Evolutionary conservation across 1,284 basidiomycete species (phyloP).

Genomic region (Moesziomyces globuligerus): DNA sequence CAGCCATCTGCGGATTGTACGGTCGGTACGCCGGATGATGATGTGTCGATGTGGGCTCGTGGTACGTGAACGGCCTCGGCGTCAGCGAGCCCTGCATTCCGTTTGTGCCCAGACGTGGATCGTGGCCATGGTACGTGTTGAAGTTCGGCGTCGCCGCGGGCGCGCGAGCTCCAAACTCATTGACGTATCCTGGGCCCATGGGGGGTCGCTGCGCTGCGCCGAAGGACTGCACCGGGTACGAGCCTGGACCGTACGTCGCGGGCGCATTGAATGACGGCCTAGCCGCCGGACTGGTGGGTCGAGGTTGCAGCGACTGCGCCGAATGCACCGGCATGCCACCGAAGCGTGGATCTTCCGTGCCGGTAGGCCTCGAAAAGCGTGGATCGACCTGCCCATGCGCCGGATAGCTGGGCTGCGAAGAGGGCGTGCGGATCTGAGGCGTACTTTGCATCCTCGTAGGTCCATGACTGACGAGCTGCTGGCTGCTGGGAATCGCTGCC

Average conservation of each 20-base stretch:
- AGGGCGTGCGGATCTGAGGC: conserved; percentile 41
- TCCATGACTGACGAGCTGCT: conserved; percentile 21
- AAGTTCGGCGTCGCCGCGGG: conserved; percentile 14
- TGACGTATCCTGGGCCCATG: conserved; percentile 18
- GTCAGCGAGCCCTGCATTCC: conserved; percentile 32
- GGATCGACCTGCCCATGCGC: conserved; percentile 20
- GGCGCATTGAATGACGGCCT: conserved; percentile 31
- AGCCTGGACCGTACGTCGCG: conserved; percentile 12
- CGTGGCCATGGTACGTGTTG: conserved; percentile 44
- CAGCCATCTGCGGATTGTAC: conserved; percentile 18
- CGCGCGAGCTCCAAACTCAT: conserved; percentile 39
- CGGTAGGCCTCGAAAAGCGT: background rate
- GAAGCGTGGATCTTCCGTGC: conserved; percentile 16
- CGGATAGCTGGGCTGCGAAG: conserved; percentile 7
- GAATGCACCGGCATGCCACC: conserved; percentile 9
- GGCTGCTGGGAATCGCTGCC: conserved; percentile 33
- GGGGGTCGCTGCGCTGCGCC: conserved; percentile 15
- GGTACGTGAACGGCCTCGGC: conserved; percentile 54
- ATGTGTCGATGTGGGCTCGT: conserved; percentile 39
- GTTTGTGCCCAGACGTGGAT: conserved; percentile 24
- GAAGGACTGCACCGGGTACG: conserved; percentile 26
- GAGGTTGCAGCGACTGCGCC: conserved; percentile 14
- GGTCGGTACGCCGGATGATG: conserved; percentile 30
- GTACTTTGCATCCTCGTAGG: conserved; percentile 37
- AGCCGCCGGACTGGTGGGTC: conserved; percentile 10